A percentile compares a stretch with the other conserved stretches of the same genome.
These are phyloP conservation scores for Macaranga tanarius DNA, from an alignment of 441 rosid genomes.

Conservation along the genomic window DNA sequence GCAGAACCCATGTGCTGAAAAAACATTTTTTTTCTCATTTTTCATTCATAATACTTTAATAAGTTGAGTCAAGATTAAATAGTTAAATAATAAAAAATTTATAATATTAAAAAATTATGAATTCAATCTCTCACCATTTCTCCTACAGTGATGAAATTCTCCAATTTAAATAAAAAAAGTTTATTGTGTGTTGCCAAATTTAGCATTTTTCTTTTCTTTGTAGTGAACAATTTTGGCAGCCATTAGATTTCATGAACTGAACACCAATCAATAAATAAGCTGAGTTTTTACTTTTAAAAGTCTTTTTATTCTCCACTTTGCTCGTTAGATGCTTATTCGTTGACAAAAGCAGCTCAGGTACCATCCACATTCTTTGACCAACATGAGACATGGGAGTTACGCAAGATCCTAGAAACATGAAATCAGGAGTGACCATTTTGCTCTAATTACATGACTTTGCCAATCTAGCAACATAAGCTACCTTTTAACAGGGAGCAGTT, in stretches of 20 bases:
- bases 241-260: background rate
- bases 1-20: background rate
- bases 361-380: conserved; percentile 11
- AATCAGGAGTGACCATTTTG: background rate
- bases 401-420: background rate
- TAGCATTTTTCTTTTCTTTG: background rate
- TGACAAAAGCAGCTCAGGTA: background rate
- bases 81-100: too few species aligned
- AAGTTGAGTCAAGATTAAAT: too few species aligned
- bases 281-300: background rate
- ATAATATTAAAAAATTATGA: too few species aligned
- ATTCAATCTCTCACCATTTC: too few species aligned
- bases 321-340: background rate
- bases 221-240: background rate
- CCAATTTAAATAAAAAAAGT: too few species aligned
- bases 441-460: background rate
- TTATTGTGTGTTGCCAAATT: too few species aligned
- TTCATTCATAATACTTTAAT: too few species aligned
- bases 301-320: background rate
- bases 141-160: too few species aligned
- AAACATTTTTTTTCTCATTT: background rate
- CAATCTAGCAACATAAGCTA: background rate
- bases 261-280: background rate
- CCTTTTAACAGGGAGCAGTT: background rate
- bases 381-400: background rate